A percentile compares a stretch with the other conserved stretches of the same genome.
These are phyloP conservation scores for Buddleja alternifolia DNA, from an alignment of 257 asterid genomes.

Conservation along the genomic window DNA sequence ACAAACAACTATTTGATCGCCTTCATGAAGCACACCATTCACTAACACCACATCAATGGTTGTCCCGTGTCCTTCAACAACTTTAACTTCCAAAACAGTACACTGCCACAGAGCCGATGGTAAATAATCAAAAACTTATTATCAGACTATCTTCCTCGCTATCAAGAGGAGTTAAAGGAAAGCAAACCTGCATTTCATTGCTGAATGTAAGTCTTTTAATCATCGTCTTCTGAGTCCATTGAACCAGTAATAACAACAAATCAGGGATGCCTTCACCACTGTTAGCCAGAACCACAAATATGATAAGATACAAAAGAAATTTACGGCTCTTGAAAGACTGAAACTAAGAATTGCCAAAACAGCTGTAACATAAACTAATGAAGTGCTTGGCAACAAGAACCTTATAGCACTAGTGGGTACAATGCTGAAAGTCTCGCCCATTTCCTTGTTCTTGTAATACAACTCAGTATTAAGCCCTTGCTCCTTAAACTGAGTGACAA, in stretches of 20 bases:
- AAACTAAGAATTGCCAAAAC: conserved; percentile 8
- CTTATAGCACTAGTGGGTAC: conserved; percentile 98
- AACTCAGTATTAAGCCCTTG: conserved; percentile 94
- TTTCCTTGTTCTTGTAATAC: conserved; percentile 86
- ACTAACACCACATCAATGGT: conserved; percentile 96
- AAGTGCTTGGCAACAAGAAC: conserved; percentile 42
- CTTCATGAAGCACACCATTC: conserved; percentile 96
- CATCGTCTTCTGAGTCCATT: conserved; percentile 94
- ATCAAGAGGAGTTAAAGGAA: conserved; percentile 25
- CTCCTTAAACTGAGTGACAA: conserved; percentile 78
- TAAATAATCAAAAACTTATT: conserved; percentile 26
- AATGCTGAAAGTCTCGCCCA: conserved; percentile 86
- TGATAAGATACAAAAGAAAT: conserved; percentile 14
- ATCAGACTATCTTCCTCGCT: conserved; percentile 18
- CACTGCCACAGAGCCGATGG: conserved; percentile 59
- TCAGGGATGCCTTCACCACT: conserved; percentile 99
- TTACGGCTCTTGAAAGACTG: conserved; percentile 4
- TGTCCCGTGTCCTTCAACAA: conserved; percentile 96
- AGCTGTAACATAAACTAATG: conserved; percentile 15
- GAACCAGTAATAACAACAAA: conserved; percentile 70
- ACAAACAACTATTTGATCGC: conserved; percentile 93
- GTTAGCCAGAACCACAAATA: conserved; percentile 33
- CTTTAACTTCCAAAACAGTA: conserved; percentile 98
- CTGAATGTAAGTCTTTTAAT: conserved; percentile 79
- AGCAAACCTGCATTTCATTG: conserved; percentile 78